phyloP scores from a whole-genome alignment of 306 rosid species.

The Castanea crenata region DNA sequence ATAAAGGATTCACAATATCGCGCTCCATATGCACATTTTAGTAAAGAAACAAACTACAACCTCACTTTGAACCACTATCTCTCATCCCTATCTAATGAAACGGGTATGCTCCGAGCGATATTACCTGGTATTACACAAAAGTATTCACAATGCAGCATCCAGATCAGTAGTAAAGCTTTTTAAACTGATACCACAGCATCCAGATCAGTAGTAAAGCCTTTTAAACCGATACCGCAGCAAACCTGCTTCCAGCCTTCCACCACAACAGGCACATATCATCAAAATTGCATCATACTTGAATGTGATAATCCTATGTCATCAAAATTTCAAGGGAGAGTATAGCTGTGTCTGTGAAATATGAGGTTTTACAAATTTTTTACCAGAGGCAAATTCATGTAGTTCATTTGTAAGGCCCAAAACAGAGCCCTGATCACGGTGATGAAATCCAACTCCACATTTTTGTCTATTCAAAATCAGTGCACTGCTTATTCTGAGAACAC shows the following conservation, averaged over 20 bases:
- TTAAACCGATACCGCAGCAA: background rate
- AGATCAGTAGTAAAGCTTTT: constrained; percentile 10
- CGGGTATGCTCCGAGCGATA: background rate
- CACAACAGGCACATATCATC: constrained; percentile 1
- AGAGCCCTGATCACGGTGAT: constrained; percentile 10
- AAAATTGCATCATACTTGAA: constrained; percentile 20
- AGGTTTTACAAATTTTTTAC: constrained; percentile 1
- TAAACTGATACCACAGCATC: constrained; percentile 21
- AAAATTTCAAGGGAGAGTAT: constrained; percentile 15
- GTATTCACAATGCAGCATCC: constrained; percentile 31
- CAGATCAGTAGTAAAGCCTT: background rate
- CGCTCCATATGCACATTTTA: constrained; percentile 13
- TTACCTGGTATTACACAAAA: constrained; percentile 27
- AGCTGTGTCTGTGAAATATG: constrained; percentile 7
- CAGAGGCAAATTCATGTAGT: background rate
- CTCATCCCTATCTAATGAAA: constrained; percentile 12
- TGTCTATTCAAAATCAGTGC: constrained; percentile 44
- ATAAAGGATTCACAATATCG: background rate
- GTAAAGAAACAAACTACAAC: background rate
- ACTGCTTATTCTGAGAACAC: constrained; percentile 57
- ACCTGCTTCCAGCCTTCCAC: constrained; percentile 32
- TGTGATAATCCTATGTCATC: background rate
- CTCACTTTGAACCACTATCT: background rate
- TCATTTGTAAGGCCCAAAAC: constrained; percentile 22
- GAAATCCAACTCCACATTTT: constrained; percentile 7